These are phyloP conservation scores for Trametes polyzona DNA, from an alignment of 1,284 basidiomycete genomes.

Conservation along the genomic window DNA sequence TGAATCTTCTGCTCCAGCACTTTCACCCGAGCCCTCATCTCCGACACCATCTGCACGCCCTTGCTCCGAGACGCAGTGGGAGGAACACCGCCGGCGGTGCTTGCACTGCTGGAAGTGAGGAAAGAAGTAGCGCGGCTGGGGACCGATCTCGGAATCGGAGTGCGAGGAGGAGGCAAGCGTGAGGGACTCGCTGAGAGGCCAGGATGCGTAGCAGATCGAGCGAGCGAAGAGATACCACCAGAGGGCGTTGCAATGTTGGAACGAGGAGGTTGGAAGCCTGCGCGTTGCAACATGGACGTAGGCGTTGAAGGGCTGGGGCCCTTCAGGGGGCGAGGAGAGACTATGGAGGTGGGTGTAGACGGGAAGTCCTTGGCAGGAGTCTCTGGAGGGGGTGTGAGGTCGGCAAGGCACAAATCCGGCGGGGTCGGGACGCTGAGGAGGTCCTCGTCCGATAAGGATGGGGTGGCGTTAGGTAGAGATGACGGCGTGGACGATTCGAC, in stretches of 20 bases:
- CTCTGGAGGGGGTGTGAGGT: slow-evolving; percentile 55
- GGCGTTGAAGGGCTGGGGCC: slow-evolving; percentile 36
- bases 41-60: slow-evolving; percentile 87
- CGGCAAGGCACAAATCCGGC: slow-evolving; percentile 62
- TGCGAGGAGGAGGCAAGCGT: slow-evolving; percentile 46
- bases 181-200: slow-evolving; percentile 45
- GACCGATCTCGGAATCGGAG: slow-evolving; percentile 48
- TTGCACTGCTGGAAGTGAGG: slow-evolving; percentile 41
- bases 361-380: slow-evolving; percentile 34
- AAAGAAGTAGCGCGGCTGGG: slow-evolving; percentile 47
- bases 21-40: slow-evolving; percentile 81
- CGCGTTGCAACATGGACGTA: slow-evolving; percentile 52
- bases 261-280: slow-evolving; percentile 52
- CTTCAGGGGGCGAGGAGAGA: slow-evolving; percentile 30
- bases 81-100: slow-evolving; percentile 39
- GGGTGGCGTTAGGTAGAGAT: slow-evolving; percentile 32
- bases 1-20: slow-evolving; percentile 84
- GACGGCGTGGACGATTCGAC: slow-evolving; percentile 31
- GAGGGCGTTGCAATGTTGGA: slow-evolving; percentile 47
- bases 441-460: slow-evolving; percentile 51
- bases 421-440: slow-evolving; percentile 61
- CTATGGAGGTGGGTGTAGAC: slow-evolving; percentile 28
- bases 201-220: slow-evolving; percentile 63
- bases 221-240: slow-evolving; percentile 43
- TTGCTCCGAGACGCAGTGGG: slow-evolving; percentile 64